Conservation (phyloP, 1,284 basidiomycete genomes). For the Tilletiaria anomala region DNA sequence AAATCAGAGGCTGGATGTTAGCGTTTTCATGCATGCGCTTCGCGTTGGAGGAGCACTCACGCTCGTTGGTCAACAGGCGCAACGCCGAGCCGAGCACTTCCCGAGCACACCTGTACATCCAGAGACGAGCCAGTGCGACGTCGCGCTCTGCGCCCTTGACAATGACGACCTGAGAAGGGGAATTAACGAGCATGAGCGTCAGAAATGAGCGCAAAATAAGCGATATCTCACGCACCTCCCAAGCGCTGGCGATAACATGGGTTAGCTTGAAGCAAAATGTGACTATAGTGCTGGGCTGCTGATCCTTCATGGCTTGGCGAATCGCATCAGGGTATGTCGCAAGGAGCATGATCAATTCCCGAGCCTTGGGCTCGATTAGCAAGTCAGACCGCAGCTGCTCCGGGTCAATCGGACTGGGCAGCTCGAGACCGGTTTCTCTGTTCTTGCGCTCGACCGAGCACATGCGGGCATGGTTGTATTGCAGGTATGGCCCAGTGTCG, state of each 20-base stretch:
- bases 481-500: slow-evolving; percentile 58
- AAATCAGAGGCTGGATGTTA: too few species aligned
- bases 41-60: slow-evolving; percentile 1
- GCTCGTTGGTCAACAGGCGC: slow-evolving; percentile 71
- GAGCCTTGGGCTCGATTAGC: slow-evolving; percentile 57
- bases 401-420: slow-evolving; percentile 53
- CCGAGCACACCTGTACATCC: slow-evolving; percentile 72
- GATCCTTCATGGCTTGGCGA: slow-evolving; percentile 63
- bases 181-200: too few species aligned
- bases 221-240: too few species aligned
- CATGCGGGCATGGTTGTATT: slow-evolving; percentile 79
- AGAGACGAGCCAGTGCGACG: slow-evolving; percentile 73
- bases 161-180: too few species aligned
- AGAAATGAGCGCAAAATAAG: too few species aligned
- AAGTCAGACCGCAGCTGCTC: slow-evolving; percentile 54
- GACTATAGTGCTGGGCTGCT: slow-evolving; percentile 78
- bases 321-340: slow-evolving; percentile 84
- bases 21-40: too few species aligned
- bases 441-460: slow-evolving; percentile 87
- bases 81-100: slow-evolving; percentile 77
- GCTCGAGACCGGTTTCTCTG: slow-evolving; percentile 51
- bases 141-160: slow-evolving; percentile 60
- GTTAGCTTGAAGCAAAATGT: slow-evolving; percentile 61
- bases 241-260: slow-evolving; percentile 71
- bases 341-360: slow-evolving; percentile 73